Conservation (phyloP, 495 filamentous ascomycete genomes). For the Thermothielavioides terrestris region DNA sequence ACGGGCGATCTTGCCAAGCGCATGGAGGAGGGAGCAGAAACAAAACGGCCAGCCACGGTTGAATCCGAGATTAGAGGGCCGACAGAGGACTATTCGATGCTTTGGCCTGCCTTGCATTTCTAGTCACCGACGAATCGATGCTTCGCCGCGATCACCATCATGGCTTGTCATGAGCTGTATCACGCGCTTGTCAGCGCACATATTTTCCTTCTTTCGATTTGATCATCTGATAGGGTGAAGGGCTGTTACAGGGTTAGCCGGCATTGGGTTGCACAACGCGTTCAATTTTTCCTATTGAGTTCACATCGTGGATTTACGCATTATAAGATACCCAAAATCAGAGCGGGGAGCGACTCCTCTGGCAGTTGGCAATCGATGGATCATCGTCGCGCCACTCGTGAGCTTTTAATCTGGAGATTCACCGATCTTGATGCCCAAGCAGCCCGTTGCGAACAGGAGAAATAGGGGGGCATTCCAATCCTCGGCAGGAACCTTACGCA, state of each 20-base stretch:
- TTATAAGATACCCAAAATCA: conserved; percentile 1
- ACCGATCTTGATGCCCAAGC: no score
- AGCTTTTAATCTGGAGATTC: no score
- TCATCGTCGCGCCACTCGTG: no score
- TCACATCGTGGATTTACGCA: neutral
- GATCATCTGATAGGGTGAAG: neutral
- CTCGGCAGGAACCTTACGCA: no score
- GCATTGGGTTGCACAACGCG: neutral
- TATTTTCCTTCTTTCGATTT: neutral
- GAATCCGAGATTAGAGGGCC: conserved; percentile 15
- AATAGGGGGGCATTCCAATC: no score
- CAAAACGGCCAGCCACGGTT: conserved; percentile 12
- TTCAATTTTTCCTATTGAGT: neutral
- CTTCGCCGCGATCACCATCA: no score
- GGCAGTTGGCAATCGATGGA: neutral
- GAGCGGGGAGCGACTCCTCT: neutral
- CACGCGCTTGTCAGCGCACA: conserved; percentile 2
- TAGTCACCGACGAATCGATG: neutral
- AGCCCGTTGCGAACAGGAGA: no score
- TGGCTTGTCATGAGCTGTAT: neutral
- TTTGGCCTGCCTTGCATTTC: conserved; percentile 30
- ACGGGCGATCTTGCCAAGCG: conserved; percentile 11
- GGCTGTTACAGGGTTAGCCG: neutral
- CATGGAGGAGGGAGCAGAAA: conserved; percentile 10
- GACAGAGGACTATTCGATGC: conserved; percentile 26